Base-by-base conservation (phyloP, 139 green algal species). In the Tetraselmis striata region DNA sequence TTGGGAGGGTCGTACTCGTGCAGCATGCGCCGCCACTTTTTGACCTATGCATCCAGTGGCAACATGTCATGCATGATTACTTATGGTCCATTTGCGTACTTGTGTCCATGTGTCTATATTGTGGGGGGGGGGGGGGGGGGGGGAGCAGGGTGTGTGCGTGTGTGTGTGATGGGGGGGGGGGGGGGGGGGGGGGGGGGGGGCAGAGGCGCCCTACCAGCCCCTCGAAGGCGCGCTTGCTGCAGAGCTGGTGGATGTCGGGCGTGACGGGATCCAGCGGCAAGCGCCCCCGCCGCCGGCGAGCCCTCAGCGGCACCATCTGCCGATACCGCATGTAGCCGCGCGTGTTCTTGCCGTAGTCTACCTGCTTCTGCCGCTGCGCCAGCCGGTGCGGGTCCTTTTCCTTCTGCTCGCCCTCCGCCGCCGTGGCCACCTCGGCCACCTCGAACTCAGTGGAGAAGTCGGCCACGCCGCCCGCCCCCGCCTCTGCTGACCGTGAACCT, bases 271-370 rank as follows among this genome's bases (percentile, higher is more conserved):
- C 45, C n/a, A n/a, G n/a, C n/a, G n/a, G n/a, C n/a, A n/a, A n/a
- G 11, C 45, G 5, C 45, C 45, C 18, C 5, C 45, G 45, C 11
- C 45, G 45, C 45, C 45, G 45, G 11, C 45, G 5, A 18, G 11
- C 18, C 45, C 18, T 67, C 45, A 67, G 11, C 45, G 94, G 92
- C 5, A 96, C 86, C 1, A 83, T 74, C 76, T 92, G 24, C 1
- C 91, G 25, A 85, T 98, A 98, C 1, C 85, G 80, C 81, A 92
- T 85, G 82, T 98, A 98, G 0, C 90, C 94, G 18, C 95, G 77
- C 1, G 95, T 98, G 88, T 98, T 98, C 81, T 98, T 98, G 30
- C 95, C 95, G 29, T 89, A 93, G 84, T 97, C 94, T 24, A 98
- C 89, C 84, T 98, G 94, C 84, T 97, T 97, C 87, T 97, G 93